Conservation (phyloP, 140 eudicot genomes). For the Erigeron philadelphicus region DNA sequence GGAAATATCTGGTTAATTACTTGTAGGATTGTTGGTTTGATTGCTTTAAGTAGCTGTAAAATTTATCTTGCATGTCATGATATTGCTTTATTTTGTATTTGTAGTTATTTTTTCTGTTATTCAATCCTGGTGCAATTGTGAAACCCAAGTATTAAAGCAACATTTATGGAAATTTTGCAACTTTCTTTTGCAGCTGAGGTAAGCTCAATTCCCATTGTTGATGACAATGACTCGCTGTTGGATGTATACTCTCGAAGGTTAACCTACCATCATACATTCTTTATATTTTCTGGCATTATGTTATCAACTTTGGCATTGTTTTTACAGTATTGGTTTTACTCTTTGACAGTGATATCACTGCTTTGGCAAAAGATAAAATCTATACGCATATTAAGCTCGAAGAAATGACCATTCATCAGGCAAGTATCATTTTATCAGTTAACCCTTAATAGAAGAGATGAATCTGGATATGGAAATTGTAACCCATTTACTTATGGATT, state of each 20-base stretch:
- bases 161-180: not conserved
- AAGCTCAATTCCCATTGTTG: constrained; percentile 91
- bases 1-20: too few species aligned
- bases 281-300: not conserved
- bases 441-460: not conserved
- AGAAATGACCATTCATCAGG: constrained; percentile 92
- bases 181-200: constrained; percentile 69
- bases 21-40: too few species aligned
- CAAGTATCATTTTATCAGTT: constrained; percentile 23
- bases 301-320: constrained; percentile 1
- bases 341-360: constrained; percentile 78
- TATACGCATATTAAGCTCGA: constrained; percentile 83
- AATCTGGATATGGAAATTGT: not conserved
- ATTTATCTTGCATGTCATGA: too few species aligned
- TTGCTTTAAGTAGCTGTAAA: too few species aligned
- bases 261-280: not conserved
- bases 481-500: not conserved
- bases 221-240: constrained; percentile 81
- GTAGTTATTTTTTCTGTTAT: too few species aligned
- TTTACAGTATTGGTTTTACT: not conserved
- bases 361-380: constrained; percentile 80
- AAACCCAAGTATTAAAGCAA: too few species aligned
- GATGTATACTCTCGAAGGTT: constrained; percentile 96
- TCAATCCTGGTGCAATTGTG: too few species aligned
- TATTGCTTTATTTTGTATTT: too few species aligned